Conservation (phyloP, 768 basidiomycete genomes). For the Tephrocybe sp. region DNA sequence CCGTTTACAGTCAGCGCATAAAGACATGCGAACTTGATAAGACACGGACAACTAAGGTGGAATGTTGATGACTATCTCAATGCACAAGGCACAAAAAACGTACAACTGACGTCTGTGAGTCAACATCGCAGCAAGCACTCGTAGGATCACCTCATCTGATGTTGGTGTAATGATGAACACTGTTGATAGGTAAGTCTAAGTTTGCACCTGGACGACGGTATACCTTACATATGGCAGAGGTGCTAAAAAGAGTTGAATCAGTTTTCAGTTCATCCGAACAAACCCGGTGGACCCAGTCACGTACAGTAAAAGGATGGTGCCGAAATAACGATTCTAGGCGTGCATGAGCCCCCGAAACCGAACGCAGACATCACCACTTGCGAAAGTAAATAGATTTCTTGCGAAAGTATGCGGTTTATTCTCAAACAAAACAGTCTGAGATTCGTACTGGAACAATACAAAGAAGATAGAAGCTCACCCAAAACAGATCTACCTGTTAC, state of each 20-base stretch:
- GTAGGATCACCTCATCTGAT: constrained; percentile 13
- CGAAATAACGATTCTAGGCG: constrained; percentile 26
- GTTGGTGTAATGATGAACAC: constrained; percentile 14
- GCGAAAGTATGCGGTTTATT: constrained; percentile 21
- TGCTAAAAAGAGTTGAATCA: constrained; percentile 4
- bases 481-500: constrained; percentile 23
- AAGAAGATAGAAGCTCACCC: constrained; percentile 15
- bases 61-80: not conserved
- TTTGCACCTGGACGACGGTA: not conserved
- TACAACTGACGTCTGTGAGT: constrained; percentile 14
- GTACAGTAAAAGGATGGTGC: constrained; percentile 23
- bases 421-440: constrained; percentile 7
- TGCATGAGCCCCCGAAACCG: not conserved
- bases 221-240: constrained; percentile 10
- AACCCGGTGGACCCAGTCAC: constrained; percentile 1
- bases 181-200: not conserved
- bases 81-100: constrained; percentile 3
- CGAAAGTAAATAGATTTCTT: constrained; percentile 23
- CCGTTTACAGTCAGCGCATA: not conserved
- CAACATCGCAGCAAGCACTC: not conserved
- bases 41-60: constrained; percentile 8
- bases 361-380: constrained; percentile 2
- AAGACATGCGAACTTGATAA: not conserved
- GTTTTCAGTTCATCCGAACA: not conserved
- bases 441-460: not conserved